Percentiles rank a stretch among this genome's conserved stretches.
Conservation (phyloP, 306 rosid species). For the Rosa multiflora region DNA sequence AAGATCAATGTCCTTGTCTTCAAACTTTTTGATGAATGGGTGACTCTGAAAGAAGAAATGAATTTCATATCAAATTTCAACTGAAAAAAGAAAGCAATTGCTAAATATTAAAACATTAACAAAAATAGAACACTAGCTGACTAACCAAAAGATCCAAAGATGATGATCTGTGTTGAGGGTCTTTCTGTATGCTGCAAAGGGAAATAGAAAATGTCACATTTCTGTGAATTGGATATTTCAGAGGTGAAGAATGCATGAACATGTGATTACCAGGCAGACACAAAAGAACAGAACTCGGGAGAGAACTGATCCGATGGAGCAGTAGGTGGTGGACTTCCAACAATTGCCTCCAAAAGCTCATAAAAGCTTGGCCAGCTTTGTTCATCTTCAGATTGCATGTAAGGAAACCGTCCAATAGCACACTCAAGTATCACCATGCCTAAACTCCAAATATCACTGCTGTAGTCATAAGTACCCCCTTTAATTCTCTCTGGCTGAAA, state of each 20-base stretch:
- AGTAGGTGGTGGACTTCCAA: slow-evolving; percentile 86
- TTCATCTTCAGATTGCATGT: slow-evolving; percentile 85
- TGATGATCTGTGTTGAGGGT: slow-evolving; percentile 68
- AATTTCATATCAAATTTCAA: slow-evolving; percentile 16
- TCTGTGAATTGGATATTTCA: neutral
- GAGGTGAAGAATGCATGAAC: slow-evolving; percentile 1
- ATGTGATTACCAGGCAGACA: slow-evolving; percentile 74
- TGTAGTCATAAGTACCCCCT: slow-evolving; percentile 86
- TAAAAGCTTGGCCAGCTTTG: slow-evolving; percentile 90
- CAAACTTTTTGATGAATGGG: slow-evolving; percentile 95
- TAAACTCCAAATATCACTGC: slow-evolving; percentile 97
- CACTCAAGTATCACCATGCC: slow-evolving; percentile 98
- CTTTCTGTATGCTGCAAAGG: slow-evolving; percentile 82
- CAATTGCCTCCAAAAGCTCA: slow-evolving; percentile 91
- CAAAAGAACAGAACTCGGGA: slow-evolving; percentile 90
- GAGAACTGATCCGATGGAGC: slow-evolving; percentile 97
- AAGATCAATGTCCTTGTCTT: slow-evolving; percentile 88
- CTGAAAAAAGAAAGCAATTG: neutral
- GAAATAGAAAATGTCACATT: slow-evolving; percentile 19
- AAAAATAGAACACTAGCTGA: slow-evolving; percentile 1
- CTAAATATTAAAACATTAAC: neutral
- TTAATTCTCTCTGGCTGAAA: slow-evolving; percentile 92
- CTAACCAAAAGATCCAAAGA: slow-evolving; percentile 93
- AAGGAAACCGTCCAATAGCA: slow-evolving; percentile 95
- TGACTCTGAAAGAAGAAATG: slow-evolving; percentile 58